Percentiles rank a stretch among this genome's conserved stretches.
phyloP scores from a whole-genome alignment of 1,284 basidiomycete genomes.

The Pseudozyma sp. region DNA sequence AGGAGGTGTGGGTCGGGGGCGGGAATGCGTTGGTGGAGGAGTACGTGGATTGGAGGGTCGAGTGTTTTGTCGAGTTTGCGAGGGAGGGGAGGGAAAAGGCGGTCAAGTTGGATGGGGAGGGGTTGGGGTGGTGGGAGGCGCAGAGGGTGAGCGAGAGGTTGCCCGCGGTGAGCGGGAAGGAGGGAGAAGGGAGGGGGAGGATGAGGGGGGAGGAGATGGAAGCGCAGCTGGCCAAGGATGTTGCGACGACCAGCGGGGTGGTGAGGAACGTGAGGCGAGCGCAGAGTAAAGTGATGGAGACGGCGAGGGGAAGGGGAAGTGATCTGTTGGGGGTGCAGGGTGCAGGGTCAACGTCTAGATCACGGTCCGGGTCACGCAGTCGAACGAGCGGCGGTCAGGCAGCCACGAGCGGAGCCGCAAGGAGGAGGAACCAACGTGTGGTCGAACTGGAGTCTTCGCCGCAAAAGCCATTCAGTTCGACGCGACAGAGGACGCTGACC shows the following conservation, averaged over 20 bases:
- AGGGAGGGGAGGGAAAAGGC: slow-evolving; percentile 76
- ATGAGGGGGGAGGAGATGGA: slow-evolving; percentile 20
- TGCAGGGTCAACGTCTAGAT: slow-evolving; percentile 1
- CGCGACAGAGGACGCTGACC: slow-evolving; percentile 19
- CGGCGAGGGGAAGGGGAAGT: slow-evolving; percentile 7
- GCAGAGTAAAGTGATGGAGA: neutral
- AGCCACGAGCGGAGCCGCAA: neutral
- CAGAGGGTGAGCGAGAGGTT: slow-evolving; percentile 70
- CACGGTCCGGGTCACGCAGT: slow-evolving; percentile 13
- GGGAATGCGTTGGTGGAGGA: slow-evolving; percentile 55
- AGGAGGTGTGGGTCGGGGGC: slow-evolving; percentile 57
- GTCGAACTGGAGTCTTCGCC: slow-evolving; percentile 41
- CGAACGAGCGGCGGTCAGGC: slow-evolving; percentile 2
- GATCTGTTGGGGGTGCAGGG: neutral
- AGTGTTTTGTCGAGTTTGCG: slow-evolving; percentile 84
- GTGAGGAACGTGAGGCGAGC: slow-evolving; percentile 31
- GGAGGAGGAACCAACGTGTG: slow-evolving; percentile 39
- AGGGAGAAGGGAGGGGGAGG: neutral
- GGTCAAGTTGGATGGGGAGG: slow-evolving; percentile 76
- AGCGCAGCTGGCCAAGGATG: slow-evolving; percentile 29
- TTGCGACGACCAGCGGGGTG: slow-evolving; percentile 27
- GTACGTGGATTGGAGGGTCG: slow-evolving; percentile 75
- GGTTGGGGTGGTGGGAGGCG: slow-evolving; percentile 81
- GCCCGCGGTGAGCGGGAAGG: slow-evolving; percentile 13
- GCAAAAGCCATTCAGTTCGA: slow-evolving; percentile 13